Evolutionary conservation across 345 rosid genomes (phyloP).

Genomic region (Noccaea caerulescens): DNA sequence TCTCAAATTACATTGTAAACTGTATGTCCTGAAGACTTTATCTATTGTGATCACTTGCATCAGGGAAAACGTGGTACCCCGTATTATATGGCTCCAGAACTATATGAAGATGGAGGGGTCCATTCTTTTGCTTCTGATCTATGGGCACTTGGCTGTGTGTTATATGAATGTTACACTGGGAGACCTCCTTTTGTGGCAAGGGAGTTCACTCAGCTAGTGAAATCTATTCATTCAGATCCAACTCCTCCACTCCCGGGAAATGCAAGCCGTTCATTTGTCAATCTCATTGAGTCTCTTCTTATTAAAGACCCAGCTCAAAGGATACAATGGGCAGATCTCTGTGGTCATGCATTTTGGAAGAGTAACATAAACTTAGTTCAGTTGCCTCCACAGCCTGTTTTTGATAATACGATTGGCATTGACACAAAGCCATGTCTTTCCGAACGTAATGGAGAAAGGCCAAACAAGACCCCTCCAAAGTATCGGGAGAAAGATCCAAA

Average conservation of each 20-base stretch:
- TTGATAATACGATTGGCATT: conserved; percentile 74
- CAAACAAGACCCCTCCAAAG: conserved; percentile 80
- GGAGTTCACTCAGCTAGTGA: conserved; percentile 91
- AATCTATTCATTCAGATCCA: conserved; percentile 86
- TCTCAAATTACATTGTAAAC: conserved; percentile 6
- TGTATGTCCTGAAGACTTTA: not conserved
- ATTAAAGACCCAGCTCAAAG: conserved; percentile 94
- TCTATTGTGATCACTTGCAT: conserved; percentile 50
- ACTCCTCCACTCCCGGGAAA: conserved; percentile 88
- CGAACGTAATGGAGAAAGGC: conserved; percentile 73
- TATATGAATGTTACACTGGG: conserved; percentile 91
- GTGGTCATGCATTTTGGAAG: conserved; percentile 91
- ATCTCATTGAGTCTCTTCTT: conserved; percentile 81
- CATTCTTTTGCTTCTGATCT: conserved; percentile 98
- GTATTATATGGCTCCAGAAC: conserved; percentile 98
- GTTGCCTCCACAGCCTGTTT: conserved; percentile 88
- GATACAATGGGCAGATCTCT: conserved; percentile 86
- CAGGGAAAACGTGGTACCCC: conserved; percentile 99
- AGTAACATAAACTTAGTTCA: conserved; percentile 55
- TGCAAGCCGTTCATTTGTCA: conserved; percentile 80
- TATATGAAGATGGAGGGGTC: conserved; percentile 94
- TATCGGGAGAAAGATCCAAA: conserved; percentile 69
- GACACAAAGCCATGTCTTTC: conserved; percentile 76
- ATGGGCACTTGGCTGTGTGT: conserved; percentile 98
- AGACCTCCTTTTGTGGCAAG: conserved; percentile 86